Evolutionary conservation across 106 monocot genomes (phyloP).

Genomic region (Agapanthus africanus): DNA sequence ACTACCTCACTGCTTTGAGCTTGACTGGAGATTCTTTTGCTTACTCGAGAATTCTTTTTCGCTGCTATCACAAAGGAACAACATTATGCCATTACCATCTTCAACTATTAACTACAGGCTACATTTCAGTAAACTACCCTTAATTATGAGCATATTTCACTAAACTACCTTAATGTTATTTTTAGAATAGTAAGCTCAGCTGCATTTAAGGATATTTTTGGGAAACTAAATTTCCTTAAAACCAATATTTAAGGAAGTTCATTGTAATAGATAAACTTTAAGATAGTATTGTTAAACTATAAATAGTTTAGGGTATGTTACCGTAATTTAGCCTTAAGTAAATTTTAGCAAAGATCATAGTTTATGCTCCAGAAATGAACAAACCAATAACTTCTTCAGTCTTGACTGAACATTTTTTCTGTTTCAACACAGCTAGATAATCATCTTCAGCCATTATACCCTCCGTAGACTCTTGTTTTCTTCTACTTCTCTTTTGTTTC

Average conservation of each 20-base stretch:
- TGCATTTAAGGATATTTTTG: no score
- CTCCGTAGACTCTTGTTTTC: conserved; percentile 14
- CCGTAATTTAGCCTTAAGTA: neutral
- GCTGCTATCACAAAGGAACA: conserved; percentile 15
- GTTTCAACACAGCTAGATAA: conserved; percentile 18
- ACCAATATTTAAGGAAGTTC: no score
- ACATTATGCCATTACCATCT: no score
- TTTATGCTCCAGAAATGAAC: neutral
- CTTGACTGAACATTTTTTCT: conserved; percentile 12
- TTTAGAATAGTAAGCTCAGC: no score
- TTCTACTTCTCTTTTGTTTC: conserved; percentile 38
- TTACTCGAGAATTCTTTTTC: conserved; percentile 7
- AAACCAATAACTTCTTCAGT: conserved; percentile 31
- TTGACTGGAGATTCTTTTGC: conserved; percentile 9
- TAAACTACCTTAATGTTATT: no score
- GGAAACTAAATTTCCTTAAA: no score
- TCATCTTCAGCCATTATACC: conserved; percentile 4
- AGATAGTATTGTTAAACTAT: no score
- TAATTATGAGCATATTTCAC: no score
- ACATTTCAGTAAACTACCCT: neutral
- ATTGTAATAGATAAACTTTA: no score
- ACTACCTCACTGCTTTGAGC: conserved; percentile 4
- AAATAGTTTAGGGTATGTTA: no score
- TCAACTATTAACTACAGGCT: no score
- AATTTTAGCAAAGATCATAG: neutral